A percentile compares a stretch with the other conserved stretches of the same genome.
These are phyloP conservation scores for Aspergillus ellipticus DNA, from an alignment of 495 filamentous ascomycete species.

Conservation along the genomic window DNA sequence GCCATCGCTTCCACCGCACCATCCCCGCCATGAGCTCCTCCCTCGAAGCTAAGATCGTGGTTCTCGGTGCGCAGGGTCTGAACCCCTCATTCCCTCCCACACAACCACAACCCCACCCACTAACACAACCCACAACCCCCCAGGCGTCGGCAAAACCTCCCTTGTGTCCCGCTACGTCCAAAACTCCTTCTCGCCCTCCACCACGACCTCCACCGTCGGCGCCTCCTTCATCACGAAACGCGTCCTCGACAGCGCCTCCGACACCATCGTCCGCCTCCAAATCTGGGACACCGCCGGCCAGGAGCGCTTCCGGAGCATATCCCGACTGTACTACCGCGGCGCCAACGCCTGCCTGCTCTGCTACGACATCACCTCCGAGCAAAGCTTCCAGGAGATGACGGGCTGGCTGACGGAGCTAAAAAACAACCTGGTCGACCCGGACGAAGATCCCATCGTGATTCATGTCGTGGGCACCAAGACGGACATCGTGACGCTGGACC, in stretches of 20 bases:
- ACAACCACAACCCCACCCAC: neutral
- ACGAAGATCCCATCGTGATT: slow-evolving; percentile 69
- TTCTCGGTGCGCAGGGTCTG: slow-evolving; percentile 75
- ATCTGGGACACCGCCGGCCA: slow-evolving; percentile 96
- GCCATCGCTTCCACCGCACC: no score
- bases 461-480: slow-evolving; percentile 96
- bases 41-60: slow-evolving; percentile 90
- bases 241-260: slow-evolving; percentile 77
- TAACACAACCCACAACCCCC: slow-evolving; percentile 1
- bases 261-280: slow-evolving; percentile 76
- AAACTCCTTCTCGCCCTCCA: slow-evolving; percentile 66
- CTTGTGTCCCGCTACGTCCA: slow-evolving; percentile 84
- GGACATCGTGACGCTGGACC: slow-evolving; percentile 82
- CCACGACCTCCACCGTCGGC: slow-evolving; percentile 78
- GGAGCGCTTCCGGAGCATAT: slow-evolving; percentile 91
- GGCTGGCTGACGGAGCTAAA: slow-evolving; percentile 81
- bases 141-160: slow-evolving; percentile 91
- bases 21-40: slow-evolving; percentile 62
- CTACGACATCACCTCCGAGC: slow-evolving; percentile 86
- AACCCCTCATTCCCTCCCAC: neutral
- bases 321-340: slow-evolving; percentile 89
- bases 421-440: slow-evolving; percentile 50
- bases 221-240: slow-evolving; percentile 93
- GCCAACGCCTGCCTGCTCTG: slow-evolving; percentile 92
- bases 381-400: slow-evolving; percentile 90